phyloP scores from a whole-genome alignment of 768 basidiomycete genomes.

The Kwoniella shandongensis region DNA sequence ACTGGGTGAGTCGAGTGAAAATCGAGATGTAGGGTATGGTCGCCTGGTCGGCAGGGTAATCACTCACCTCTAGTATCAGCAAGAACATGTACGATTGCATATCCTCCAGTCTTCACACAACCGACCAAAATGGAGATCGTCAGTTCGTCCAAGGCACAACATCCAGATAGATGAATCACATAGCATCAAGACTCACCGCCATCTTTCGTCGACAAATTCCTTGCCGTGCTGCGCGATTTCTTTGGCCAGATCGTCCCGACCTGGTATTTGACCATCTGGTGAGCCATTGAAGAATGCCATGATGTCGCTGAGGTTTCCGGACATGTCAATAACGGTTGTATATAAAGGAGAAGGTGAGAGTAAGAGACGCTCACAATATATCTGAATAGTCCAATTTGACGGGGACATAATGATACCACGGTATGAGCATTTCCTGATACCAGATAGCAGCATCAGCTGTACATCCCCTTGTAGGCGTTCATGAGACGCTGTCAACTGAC shows the following conservation, averaged over 20 bases:
- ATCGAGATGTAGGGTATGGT: no score
- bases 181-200: constrained; percentile 31
- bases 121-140: no score
- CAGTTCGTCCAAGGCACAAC: no score
- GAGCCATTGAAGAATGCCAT: constrained; percentile 48
- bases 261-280: constrained; percentile 33
- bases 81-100: constrained; percentile 49
- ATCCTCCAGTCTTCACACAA: constrained; percentile 42
- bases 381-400: constrained; percentile 49
- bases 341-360: background rate
- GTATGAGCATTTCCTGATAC: constrained; percentile 44
- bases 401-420: constrained; percentile 52
- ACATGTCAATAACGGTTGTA: background rate
- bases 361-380: constrained; percentile 39
- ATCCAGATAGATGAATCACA: background rate
- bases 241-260: constrained; percentile 39
- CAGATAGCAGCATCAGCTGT: no score
- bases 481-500: no score
- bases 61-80: constrained; percentile 44
- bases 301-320: constrained; percentile 42
- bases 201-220: constrained; percentile 37
- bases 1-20: no score
- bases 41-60: no score
- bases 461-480: no score
- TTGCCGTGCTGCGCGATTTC: constrained; percentile 40